Evolutionary conservation across 164 flowering plant genomes (phyloP).

Genomic region (Magnolia changhungtana): DNA sequence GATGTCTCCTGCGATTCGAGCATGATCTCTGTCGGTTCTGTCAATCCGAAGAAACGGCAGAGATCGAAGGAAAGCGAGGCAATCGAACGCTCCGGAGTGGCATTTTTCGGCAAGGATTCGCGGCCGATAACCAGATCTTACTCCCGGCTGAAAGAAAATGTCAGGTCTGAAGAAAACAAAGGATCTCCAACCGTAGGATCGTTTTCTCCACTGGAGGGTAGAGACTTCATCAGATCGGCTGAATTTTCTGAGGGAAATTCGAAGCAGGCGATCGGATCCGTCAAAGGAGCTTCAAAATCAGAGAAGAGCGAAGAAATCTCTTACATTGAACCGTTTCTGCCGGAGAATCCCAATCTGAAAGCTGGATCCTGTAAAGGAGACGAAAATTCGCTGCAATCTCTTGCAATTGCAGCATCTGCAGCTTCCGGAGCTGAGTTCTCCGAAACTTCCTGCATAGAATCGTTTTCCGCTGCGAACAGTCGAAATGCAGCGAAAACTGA

Average conservation of each 20-base stretch:
- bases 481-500: conserved; percentile 12
- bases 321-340: conserved; percentile 13
- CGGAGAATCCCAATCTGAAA: not conserved
- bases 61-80: conserved; percentile 23
- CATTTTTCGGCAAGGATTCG: not conserved
- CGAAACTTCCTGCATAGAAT: conserved; percentile 23
- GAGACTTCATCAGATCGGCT: conserved; percentile 4
- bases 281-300: conserved; percentile 2
- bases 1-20: conserved; percentile 42
- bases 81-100: conserved; percentile 10
- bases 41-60: conserved; percentile 9
- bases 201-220: conserved; percentile 20
- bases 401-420: conserved; percentile 20
- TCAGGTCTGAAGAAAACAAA: conserved; percentile 6
- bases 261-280: conserved; percentile 11
- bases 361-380: conserved; percentile 9
- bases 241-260: conserved; percentile 6
- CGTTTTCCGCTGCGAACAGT: conserved; percentile 11
- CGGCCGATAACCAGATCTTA: conserved; percentile 40
- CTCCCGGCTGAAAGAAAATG: conserved; percentile 14
- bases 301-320: conserved; percentile 26
- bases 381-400: conserved; percentile 14
- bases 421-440: conserved; percentile 2
- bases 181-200: conserved; percentile 19
- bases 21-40: conserved; percentile 19